These are phyloP conservation scores for Berkeleyomyces rouxiae DNA, from an alignment of 2,329 filamentous ascomycete genomes.

Conservation along the genomic window DNA sequence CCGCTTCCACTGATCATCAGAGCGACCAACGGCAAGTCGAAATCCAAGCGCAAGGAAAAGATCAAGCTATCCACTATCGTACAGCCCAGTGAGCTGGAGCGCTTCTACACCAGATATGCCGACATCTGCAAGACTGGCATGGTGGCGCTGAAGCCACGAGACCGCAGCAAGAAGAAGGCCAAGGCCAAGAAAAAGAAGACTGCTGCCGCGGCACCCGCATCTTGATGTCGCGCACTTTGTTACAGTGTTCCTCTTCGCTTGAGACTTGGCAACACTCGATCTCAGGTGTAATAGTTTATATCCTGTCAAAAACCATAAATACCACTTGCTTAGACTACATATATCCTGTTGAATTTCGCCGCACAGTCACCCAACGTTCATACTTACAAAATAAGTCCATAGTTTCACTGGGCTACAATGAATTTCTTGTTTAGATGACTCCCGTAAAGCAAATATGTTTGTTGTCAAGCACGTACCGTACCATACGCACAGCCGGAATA, in stretches of 20 bases:
- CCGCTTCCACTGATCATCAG: slow-evolving; percentile 64
- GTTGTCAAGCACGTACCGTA: not conserved
- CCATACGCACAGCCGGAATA: not conserved
- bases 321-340: no score
- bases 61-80: slow-evolving; percentile 75
- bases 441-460: not conserved
- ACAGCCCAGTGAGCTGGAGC: slow-evolving; percentile 54
- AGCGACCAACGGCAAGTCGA: slow-evolving; percentile 63
- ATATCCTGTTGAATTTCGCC: no score
- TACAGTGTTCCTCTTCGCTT: not conserved
- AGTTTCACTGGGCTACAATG: no score
- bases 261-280: not conserved
- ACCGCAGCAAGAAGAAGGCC: slow-evolving; percentile 72
- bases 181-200: slow-evolving; percentile 58
- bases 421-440: not conserved
- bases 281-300: no score
- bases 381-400: no score
- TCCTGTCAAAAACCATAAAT: no score
- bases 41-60: slow-evolving; percentile 37
- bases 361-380: no score
- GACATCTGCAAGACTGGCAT: slow-evolving; percentile 84
- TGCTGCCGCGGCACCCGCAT: slow-evolving; percentile 15
- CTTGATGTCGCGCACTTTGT: not conserved
- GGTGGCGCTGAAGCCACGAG: slow-evolving; percentile 78
- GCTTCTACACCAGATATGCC: slow-evolving; percentile 71